A percentile compares a stretch with the other conserved stretches of the same genome.
Conservation (phyloP, 1,139 yeast genomes). For the Magnusiomyces clavatus region DNA sequence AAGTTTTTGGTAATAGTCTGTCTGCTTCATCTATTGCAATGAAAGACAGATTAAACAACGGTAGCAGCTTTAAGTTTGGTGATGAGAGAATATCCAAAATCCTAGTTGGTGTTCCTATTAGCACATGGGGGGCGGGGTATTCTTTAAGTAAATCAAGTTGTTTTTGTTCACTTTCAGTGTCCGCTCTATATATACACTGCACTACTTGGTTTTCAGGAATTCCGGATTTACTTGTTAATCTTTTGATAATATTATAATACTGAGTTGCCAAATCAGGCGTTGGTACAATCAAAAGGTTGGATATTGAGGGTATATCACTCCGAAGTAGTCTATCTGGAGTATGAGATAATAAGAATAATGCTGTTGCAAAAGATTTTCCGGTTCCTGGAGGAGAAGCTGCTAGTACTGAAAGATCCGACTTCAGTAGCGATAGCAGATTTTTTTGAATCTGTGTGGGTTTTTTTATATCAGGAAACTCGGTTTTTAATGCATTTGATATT, state of each 20-base stretch:
- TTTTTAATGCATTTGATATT: conserved; percentile 11
- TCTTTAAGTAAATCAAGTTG: conserved; percentile 59
- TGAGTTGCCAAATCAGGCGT: conserved; percentile 77
- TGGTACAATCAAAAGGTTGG: conserved; percentile 57
- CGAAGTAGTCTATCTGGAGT: background rate
- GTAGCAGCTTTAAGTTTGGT: conserved; percentile 15
- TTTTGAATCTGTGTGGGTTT: conserved; percentile 27
- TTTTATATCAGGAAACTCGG: conserved; percentile 14
- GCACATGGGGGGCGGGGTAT: conserved; percentile 67
- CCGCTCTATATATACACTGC: conserved; percentile 63
- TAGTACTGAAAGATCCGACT: conserved; percentile 26
- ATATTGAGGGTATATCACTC: conserved; percentile 12
- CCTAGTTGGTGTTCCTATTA: conserved; percentile 84
- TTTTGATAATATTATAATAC: conserved; percentile 38
- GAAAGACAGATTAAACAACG: conserved; percentile 18
- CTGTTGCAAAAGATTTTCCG: conserved; percentile 27
- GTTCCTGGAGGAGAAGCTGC: conserved; percentile 25
- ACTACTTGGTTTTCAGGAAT: conserved; percentile 35
- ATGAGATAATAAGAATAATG: conserved; percentile 20
- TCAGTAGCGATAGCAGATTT: conserved; percentile 26
- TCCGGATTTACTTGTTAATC: conserved; percentile 41
- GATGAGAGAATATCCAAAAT: conserved; percentile 58
- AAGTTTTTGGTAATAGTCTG: conserved; percentile 14
- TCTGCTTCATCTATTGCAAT: conserved; percentile 23
- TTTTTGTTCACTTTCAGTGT: conserved; percentile 60